A percentile compares a stretch with the other conserved stretches of the same genome.
These are phyloP conservation scores for Sugiyamaella sp. DNA, from an alignment of 1,139 yeast species.

Conservation along the genomic window DNA sequence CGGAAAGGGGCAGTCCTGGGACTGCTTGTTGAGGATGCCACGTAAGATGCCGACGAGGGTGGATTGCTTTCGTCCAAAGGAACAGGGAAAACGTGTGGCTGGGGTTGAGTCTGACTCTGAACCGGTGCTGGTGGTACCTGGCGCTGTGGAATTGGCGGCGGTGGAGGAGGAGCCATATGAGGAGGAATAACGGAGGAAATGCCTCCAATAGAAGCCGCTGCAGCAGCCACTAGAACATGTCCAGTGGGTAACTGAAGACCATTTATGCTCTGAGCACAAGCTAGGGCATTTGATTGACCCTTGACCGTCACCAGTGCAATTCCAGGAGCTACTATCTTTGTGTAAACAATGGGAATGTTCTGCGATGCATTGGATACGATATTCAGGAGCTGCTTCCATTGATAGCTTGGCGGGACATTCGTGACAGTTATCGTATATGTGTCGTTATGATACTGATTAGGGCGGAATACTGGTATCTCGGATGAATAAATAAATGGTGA, in stretches of 20 bases:
- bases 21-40: slow-evolving; percentile 5
- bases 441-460: slow-evolving; percentile 14
- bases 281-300: slow-evolving; percentile 28
- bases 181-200: slow-evolving; percentile 13
- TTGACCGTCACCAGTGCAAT: slow-evolving; percentile 27
- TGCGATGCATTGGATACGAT: slow-evolving; percentile 27
- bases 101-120: not conserved
- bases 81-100: not conserved
- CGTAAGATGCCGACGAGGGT: not conserved
- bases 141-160: not conserved
- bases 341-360: slow-evolving; percentile 25
- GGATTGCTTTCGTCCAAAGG: not conserved
- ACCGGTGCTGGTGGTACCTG: not conserved
- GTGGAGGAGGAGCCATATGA: slow-evolving; percentile 13
- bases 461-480: slow-evolving; percentile 6
- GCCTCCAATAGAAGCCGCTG: slow-evolving; percentile 18
- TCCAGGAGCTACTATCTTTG: slow-evolving; percentile 30
- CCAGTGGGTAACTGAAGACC: slow-evolving; percentile 28
- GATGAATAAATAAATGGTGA: slow-evolving; percentile 11
- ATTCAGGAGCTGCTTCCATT: slow-evolving; percentile 31
- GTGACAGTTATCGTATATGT: slow-evolving; percentile 23
- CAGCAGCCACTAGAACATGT: slow-evolving; percentile 25
- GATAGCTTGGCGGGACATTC: slow-evolving; percentile 28
- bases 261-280: slow-evolving; percentile 25
- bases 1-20: not conserved